A percentile compares a stretch with the other conserved stretches of the same genome.
Conservation (phyloP, 306 rosid genomes). For the Ormosia semicastrata region DNA sequence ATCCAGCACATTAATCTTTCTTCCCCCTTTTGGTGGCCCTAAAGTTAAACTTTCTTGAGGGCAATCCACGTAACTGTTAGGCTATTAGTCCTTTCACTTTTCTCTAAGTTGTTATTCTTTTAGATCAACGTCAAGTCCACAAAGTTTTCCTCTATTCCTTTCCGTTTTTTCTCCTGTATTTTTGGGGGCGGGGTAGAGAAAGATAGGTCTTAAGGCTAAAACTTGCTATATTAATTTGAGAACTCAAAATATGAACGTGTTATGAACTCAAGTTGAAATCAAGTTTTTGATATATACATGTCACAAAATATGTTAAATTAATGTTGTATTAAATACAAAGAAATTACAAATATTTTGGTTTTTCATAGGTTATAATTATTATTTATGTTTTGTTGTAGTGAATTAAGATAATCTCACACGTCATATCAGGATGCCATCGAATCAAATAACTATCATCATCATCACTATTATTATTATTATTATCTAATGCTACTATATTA, state of each 20-base stretch:
- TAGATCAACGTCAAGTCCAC: constrained; percentile 34
- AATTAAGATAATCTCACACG: background rate
- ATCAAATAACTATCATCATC: background rate
- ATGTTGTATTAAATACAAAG: background rate
- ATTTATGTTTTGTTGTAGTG: no score
- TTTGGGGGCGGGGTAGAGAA: background rate
- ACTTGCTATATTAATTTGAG: background rate
- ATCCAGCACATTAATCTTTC: constrained; percentile 1
- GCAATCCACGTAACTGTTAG: constrained; percentile 26
- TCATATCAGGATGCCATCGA: background rate
- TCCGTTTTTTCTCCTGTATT: background rate
- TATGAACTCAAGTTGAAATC: background rate
- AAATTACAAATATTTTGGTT: background rate
- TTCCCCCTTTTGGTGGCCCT: constrained; percentile 30
- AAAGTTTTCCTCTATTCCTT: background rate
- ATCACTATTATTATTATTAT: background rate
- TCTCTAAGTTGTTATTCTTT: constrained; percentile 25
- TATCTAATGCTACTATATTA: no score
- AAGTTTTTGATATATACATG: no score
- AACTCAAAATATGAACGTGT: background rate
- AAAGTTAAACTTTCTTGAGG: constrained; percentile 32
- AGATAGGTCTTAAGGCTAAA: background rate
- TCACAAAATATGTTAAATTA: background rate
- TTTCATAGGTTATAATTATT: background rate
- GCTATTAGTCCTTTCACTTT: constrained; percentile 10